Evolutionary conservation across 2,329 filamentous ascomycete genomes (phyloP).

Genomic region (Fusarium veterinarium): DNA sequence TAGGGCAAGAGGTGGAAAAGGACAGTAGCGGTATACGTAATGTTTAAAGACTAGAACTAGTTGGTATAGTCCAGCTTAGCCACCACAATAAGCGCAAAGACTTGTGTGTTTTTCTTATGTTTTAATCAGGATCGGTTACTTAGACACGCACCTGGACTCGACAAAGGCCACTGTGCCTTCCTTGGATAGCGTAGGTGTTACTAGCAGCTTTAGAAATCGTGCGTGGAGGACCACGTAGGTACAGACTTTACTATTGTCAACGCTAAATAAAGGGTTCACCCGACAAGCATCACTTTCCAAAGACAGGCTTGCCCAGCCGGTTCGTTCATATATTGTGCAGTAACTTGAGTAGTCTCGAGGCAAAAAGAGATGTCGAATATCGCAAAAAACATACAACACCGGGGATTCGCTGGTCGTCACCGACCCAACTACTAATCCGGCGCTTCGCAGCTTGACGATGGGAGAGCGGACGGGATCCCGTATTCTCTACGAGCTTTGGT

Average conservation of each 20-base stretch:
- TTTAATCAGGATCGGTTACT: background rate
- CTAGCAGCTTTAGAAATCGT: background rate
- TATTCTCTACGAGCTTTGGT: constrained; percentile 33
- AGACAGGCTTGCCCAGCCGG: background rate
- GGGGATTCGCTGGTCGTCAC: constrained; percentile 37
- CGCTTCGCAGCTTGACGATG: constrained; percentile 34
- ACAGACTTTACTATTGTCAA: background rate
- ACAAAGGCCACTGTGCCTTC: background rate
- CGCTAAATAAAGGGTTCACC: background rate
- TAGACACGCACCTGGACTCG: background rate
- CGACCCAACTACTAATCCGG: constrained; percentile 37
- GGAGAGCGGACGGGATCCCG: constrained; percentile 36
- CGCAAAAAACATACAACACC: constrained; percentile 28
- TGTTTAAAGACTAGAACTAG: constrained; percentile 15
- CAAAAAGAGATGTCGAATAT: background rate
- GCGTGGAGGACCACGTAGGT: background rate
- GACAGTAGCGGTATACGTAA: constrained; percentile 11
- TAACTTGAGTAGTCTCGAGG: background rate
- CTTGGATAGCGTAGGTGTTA: no score
- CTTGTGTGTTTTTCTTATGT: background rate
- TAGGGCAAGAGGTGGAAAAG: constrained; percentile 8
- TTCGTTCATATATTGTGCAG: background rate
- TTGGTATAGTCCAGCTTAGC: background rate
- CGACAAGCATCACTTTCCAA: background rate
- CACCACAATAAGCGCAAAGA: background rate